Evolutionary conservation across 306 rosid genomes (phyloP).

Genomic region (Morella rubra): DNA sequence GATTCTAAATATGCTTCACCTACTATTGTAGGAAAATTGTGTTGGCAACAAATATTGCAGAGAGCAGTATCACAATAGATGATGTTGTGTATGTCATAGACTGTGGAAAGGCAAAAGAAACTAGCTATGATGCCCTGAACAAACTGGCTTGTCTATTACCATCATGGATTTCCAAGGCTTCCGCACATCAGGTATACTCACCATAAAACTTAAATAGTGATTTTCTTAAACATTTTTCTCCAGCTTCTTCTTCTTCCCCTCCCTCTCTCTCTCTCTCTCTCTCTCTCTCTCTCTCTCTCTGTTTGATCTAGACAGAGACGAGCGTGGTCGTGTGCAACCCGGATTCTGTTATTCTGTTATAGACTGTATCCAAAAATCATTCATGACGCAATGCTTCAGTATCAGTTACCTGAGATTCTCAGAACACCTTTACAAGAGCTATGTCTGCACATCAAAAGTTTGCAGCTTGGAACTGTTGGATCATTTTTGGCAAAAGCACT

Average conservation of each 20-base stretch:
- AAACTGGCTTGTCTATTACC: constrained; percentile 94
- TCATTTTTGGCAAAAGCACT: constrained; percentile 91
- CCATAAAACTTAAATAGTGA: too few species aligned
- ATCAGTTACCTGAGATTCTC: constrained; percentile 93
- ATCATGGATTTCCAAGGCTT: constrained; percentile 97
- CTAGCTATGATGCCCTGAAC: constrained; percentile 95
- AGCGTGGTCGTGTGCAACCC: constrained; percentile 98
- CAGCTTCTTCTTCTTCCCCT: neutral
- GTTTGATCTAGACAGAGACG: too few species aligned
- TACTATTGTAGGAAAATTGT: constrained; percentile 79
- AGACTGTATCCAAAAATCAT: constrained; percentile 85
- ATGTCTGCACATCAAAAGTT: constrained; percentile 90
- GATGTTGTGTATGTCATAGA: constrained; percentile 92
- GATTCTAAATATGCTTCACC: constrained; percentile 27
- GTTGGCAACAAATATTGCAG: constrained; percentile 95
- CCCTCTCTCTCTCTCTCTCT: too few species aligned
- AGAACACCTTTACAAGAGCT: constrained; percentile 97
- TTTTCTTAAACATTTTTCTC: constrained; percentile 4
- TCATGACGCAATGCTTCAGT: constrained; percentile 82
- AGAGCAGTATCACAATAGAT: constrained; percentile 97
- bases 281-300: constrained; percentile 6
- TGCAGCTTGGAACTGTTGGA: constrained; percentile 89
- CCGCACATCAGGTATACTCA: constrained; percentile 83
- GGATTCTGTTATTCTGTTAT: constrained; percentile 91
- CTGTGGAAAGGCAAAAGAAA: constrained; percentile 98